Evolutionary conservation across 768 basidiomycete genomes (phyloP).

Genomic region (Leccinum subgranulosum): DNA sequence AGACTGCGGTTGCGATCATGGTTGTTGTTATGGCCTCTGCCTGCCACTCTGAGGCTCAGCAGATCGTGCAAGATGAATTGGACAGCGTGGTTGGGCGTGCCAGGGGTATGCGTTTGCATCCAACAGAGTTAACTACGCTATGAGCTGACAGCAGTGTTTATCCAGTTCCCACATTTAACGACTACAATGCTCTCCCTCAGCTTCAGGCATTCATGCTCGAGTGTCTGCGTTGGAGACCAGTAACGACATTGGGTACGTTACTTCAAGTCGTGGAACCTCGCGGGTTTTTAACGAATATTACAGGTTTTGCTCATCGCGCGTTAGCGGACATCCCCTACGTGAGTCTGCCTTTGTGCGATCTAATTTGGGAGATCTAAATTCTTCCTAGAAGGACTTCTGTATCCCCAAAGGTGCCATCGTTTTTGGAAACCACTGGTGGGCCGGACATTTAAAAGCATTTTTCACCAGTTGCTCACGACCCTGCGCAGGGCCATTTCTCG

Average conservation of each 20-base stretch:
- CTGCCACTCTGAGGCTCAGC: constrained; percentile 50
- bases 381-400: constrained; percentile 31
- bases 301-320: constrained; percentile 62
- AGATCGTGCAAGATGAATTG: constrained; percentile 50
- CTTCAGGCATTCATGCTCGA: constrained; percentile 42
- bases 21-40: constrained; percentile 57
- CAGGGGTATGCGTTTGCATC: constrained; percentile 17
- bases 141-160: not conserved
- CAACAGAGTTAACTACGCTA: not conserved
- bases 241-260: constrained; percentile 30
- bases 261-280: not conserved
- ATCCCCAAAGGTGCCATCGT: constrained; percentile 37
- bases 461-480: not conserved
- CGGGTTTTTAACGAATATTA: not conserved
- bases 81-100: constrained; percentile 50
- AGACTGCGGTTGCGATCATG: constrained; percentile 57
- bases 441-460: not conserved
- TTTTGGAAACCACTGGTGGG: constrained; percentile 36
- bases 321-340: constrained; percentile 66
- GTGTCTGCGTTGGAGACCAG: constrained; percentile 41
- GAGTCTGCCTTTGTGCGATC: constrained; percentile 5
- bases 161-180: constrained; percentile 41
- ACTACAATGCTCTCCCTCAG: constrained; percentile 34
- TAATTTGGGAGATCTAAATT: not conserved
- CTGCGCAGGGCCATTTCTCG: constrained; percentile 48